These are phyloP conservation scores for Colletotrichum sp. DNA, from an alignment of 2,329 filamentous ascomycete species.

Conservation along the genomic window DNA sequence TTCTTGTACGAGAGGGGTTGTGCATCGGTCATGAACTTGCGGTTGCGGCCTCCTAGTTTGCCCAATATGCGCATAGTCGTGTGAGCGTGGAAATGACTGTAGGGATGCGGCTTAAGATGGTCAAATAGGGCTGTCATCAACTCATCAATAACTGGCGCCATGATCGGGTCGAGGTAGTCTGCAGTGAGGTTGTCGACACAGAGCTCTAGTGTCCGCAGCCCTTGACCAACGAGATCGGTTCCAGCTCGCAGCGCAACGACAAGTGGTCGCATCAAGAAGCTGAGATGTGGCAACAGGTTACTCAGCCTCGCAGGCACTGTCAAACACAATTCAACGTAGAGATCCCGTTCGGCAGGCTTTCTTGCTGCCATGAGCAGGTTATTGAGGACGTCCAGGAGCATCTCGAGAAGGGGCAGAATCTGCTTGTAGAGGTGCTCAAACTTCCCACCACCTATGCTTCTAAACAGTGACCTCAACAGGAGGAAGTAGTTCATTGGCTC, in stretches of 20 bases:
- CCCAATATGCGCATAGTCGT: conserved; percentile 97
- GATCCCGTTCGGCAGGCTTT: conserved; percentile 87
- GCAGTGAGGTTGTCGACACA: conserved; percentile 98
- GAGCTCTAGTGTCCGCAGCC: conserved; percentile 88
- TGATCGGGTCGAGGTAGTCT: conserved; percentile 97
- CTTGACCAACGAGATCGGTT: conserved; percentile 93
- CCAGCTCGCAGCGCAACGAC: conserved; percentile 94
- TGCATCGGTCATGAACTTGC: conserved; percentile 92
- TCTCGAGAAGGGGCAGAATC: conserved; percentile 93
- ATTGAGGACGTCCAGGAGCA: conserved; percentile 96
- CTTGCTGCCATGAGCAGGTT: conserved; percentile 89
- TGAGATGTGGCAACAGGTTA: conserved; percentile 92
- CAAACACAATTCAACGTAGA: conserved; percentile 96
- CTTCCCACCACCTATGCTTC: conserved; percentile 95
- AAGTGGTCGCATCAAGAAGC: conserved; percentile 94
- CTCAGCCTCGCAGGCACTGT: conserved; percentile 95
- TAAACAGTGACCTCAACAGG: conserved; percentile 87
- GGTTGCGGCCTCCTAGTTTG: conserved; percentile 92
- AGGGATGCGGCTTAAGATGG: conserved; percentile 90
- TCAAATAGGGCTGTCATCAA: conserved; percentile 98
- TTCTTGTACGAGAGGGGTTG: conserved; percentile 82
- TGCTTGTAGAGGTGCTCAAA: conserved; percentile 99
- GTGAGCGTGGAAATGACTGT: conserved; percentile 97
- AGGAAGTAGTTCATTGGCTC: conserved; percentile 99
- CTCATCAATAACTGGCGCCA: conserved; percentile 98